These are phyloP conservation scores for Lithospermum erythrorhizon DNA, from an alignment of 257 asterid genomes.

Conservation along the genomic window DNA sequence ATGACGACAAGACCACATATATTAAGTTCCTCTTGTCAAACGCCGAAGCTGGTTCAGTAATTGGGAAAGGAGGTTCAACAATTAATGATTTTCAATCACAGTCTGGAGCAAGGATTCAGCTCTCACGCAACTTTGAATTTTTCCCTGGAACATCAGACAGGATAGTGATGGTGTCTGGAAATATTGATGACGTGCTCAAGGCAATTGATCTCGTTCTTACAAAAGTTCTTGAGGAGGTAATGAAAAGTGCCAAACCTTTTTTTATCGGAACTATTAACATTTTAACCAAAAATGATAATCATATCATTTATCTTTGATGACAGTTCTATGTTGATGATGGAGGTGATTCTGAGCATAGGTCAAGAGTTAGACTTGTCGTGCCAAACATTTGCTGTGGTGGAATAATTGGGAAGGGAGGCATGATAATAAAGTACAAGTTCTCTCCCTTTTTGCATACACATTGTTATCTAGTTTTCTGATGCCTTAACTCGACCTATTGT, in stretches of 20 bases:
- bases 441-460: neutral
- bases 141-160: conserved; percentile 46
- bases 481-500: neutral
- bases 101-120: conserved; percentile 88
- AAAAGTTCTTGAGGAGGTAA: conserved; percentile 80
- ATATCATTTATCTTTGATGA: neutral
- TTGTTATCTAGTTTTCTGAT: neutral
- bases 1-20: conserved; percentile 58
- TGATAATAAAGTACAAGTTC: neutral
- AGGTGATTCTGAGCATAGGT: neutral
- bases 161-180: conserved; percentile 82
- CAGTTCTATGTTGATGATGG: conserved; percentile 16
- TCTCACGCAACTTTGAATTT: conserved; percentile 70
- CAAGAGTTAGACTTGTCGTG: neutral
- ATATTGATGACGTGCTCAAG: conserved; percentile 52
- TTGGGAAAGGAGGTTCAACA: conserved; percentile 93
- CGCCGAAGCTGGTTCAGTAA: conserved; percentile 97
- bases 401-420: neutral
- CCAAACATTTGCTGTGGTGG: conserved; percentile 2
- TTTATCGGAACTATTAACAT: neutral
- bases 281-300: neutral
- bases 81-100: conserved; percentile 81
- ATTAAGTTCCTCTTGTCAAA: conserved; percentile 85
- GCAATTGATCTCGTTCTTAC: conserved; percentile 71
- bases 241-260: conserved; percentile 1